Conservation (phyloP, 306 rosid species). For the Gastrolobium bilobum region DNA sequence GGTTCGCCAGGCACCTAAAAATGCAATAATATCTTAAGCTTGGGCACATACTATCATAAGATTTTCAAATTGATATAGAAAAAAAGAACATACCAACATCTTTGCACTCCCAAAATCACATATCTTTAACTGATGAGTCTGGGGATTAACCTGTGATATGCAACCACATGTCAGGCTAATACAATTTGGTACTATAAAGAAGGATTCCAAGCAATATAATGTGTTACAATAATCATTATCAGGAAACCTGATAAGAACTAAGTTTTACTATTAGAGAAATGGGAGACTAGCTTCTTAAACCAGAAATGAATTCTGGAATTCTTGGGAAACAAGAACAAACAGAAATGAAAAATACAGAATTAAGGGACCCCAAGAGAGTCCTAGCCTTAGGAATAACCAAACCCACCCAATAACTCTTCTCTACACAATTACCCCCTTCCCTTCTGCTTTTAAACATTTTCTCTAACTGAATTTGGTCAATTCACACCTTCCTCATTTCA, state of each 20-base stretch:
- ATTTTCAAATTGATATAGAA: conserved; percentile 20
- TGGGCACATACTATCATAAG: neutral
- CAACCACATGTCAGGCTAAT: conserved; percentile 39
- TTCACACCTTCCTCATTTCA: no score
- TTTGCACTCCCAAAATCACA: conserved; percentile 99
- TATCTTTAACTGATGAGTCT: conserved; percentile 85
- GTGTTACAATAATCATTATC: neutral
- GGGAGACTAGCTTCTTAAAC: no score
- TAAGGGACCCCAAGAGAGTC: no score
- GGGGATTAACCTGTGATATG: conserved; percentile 78
- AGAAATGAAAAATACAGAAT: no score
- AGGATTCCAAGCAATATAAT: neutral
- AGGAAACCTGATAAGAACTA: neutral
- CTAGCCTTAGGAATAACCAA: no score
- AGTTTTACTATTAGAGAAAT: no score
- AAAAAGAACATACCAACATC: conserved; percentile 75
- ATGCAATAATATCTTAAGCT: conserved; percentile 43
- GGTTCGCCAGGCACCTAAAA: conserved; percentile 93
- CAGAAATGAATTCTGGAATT: no score
- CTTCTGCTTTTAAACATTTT: no score
- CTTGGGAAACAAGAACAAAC: no score
- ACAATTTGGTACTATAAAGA: neutral
- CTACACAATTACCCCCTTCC: no score
- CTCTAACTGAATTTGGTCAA: no score
- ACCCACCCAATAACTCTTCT: no score